A percentile compares a stretch with the other conserved stretches of the same genome.
phyloP scores from a whole-genome alignment of 306 rosid genomes.

The Trifolium subterraneum region DNA sequence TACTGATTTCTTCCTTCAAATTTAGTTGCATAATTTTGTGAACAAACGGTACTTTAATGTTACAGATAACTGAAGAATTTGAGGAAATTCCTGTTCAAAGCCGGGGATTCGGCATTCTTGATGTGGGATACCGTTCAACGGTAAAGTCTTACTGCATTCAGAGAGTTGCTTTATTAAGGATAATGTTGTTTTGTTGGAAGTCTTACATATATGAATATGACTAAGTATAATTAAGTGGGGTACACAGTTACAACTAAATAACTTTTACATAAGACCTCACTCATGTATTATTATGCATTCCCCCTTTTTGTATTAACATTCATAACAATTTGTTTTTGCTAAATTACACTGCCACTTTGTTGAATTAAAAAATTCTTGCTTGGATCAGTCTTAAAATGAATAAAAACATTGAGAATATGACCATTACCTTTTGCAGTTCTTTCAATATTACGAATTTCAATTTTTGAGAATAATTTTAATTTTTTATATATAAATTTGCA shows the following conservation, averaged over 20 bases:
- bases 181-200: neutral
- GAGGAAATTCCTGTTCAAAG: constrained; percentile 97
- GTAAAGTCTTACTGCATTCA: too few species aligned
- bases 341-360: neutral
- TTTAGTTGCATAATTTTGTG: constrained; percentile 39
- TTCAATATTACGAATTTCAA: constrained; percentile 21
- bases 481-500: constrained; percentile 26
- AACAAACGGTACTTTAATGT: constrained; percentile 31
- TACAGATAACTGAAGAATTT: constrained; percentile 90
- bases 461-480: constrained; percentile 13
- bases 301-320: neutral
- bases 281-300: neutral
- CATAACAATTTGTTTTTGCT: neutral
- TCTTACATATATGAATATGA: neutral
- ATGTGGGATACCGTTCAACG: constrained; percentile 91
- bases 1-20: constrained; percentile 25
- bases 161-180: too few species aligned
- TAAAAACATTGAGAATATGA: constrained; percentile 6
- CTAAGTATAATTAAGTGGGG: neutral
- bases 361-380: constrained; percentile 25
- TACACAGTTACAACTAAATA: neutral
- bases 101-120: constrained; percentile 96
- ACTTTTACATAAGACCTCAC: neutral
- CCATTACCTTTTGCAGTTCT: constrained; percentile 7
- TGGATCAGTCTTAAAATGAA: constrained; percentile 10